phyloP scores from a whole-genome alignment of 2,329 filamentous ascomycete genomes.

The Sporothrix brunneoviolacea region DNA sequence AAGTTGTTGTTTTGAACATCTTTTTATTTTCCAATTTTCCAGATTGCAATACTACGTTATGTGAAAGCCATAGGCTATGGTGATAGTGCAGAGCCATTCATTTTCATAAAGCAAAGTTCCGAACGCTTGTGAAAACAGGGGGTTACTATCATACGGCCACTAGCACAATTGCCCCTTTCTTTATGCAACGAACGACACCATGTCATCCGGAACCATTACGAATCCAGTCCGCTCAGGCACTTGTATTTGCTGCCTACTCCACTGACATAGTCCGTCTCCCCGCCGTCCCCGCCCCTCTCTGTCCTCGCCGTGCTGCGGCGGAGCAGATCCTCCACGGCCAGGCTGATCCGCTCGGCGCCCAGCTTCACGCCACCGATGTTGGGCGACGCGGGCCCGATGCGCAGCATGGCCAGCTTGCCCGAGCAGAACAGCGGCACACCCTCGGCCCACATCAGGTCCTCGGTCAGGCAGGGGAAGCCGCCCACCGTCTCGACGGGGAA shows the following conservation, averaged over 20 bases:
- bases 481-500: constrained; percentile 56
- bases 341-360: constrained; percentile 16
- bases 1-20: no score
- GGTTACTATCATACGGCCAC: no score
- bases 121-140: no score
- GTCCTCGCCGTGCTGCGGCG: not conserved
- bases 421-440: constrained; percentile 49
- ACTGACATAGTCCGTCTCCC: constrained; percentile 11
- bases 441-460: constrained; percentile 69
- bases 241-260: constrained; percentile 17
- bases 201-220: no score
- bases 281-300: not conserved
- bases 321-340: constrained; percentile 11
- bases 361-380: constrained; percentile 18
- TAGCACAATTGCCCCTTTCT: no score
- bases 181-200: no score
- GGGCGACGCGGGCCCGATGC: constrained; percentile 16
- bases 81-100: no score
- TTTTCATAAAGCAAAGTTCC: no score
- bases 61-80: no score
- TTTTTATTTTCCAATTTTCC: no score
- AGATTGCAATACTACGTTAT: no score
- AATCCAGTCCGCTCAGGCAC: no score
- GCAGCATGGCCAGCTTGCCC: constrained; percentile 17
- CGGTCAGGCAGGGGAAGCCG: constrained; percentile 65